Conservation (phyloP, 139 green algal species). For the Edaphochlamys debaryana region DNA sequence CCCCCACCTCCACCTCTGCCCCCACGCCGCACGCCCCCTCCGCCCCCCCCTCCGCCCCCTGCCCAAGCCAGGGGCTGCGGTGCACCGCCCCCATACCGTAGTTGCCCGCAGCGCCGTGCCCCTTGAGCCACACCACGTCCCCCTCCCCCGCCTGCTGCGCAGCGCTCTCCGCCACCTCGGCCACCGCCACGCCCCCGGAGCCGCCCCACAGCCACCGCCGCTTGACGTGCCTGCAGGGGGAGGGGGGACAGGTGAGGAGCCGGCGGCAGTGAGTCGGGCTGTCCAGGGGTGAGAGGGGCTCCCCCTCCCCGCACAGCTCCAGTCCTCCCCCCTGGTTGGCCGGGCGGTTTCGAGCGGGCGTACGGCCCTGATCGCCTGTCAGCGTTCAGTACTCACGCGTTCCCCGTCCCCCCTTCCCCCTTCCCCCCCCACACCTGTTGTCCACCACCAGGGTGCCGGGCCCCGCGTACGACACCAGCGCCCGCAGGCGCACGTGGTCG, state of each 20-base stretch:
- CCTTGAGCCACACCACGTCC: conserved; percentile 58
- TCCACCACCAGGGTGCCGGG: conserved; percentile 52
- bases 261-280: background rate
- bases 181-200: conserved; percentile 31
- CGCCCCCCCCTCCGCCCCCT: background rate
- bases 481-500: conserved; percentile 55
- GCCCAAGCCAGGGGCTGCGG: background rate
- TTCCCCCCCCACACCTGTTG: conserved; percentile 45
- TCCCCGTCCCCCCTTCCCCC: background rate
- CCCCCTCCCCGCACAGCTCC: background rate
- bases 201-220: conserved; percentile 15
- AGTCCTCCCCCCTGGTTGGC: too few relatives aligned
- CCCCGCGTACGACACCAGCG: conserved; percentile 53
- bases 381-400: too few relatives aligned
- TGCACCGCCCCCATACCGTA: conserved; percentile 45
- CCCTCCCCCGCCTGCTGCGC: conserved; percentile 25
- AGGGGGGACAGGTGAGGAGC: too few relatives aligned
- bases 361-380: too few relatives aligned
- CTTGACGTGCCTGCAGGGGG: conserved; percentile 44
- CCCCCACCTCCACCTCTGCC: background rate
- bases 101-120: conserved; percentile 43
- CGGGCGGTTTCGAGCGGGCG: too few relatives aligned
- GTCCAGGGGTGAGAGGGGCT: background rate
- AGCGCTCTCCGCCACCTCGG: conserved; percentile 23
- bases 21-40: background rate